A percentile compares a stretch with the other conserved stretches of the same genome.
These are phyloP conservation scores for Neurospora pannonica DNA, from an alignment of 495 filamentous ascomycete genomes.

Conservation along the genomic window DNA sequence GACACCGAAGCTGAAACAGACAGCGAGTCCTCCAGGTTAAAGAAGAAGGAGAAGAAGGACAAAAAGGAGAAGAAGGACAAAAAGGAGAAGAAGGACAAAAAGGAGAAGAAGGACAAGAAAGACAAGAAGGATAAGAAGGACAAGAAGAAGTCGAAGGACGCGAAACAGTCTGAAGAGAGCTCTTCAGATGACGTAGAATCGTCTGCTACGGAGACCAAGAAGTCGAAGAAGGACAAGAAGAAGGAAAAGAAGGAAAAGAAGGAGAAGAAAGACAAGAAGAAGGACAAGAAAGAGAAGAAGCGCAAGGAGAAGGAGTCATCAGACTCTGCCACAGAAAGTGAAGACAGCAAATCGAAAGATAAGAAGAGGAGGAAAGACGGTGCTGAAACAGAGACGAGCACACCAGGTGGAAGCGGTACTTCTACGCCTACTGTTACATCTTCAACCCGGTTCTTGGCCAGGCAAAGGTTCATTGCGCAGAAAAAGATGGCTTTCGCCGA, in stretches of 20 bases:
- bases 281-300: constrained; percentile 35
- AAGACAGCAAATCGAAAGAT: constrained; percentile 12
- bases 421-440: constrained; percentile 33
- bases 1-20: constrained; percentile 21
- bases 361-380: constrained; percentile 18
- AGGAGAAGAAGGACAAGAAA: constrained; percentile 7
- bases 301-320: constrained; percentile 35
- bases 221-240: constrained; percentile 20
- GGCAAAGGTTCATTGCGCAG: constrained; percentile 65
- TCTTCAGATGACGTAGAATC: constrained; percentile 14
- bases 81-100: neutral
- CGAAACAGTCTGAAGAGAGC: constrained; percentile 1
- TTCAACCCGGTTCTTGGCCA: constrained; percentile 50
- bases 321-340: constrained; percentile 13
- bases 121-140: constrained; percentile 1
- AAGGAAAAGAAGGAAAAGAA: constrained; percentile 35
- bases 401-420: constrained; percentile 10
- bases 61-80: constrained; percentile 23
- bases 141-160: constrained; percentile 7
- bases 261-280: constrained; percentile 19
- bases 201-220: constrained; percentile 7
- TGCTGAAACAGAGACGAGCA: constrained; percentile 14
- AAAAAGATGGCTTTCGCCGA: constrained; percentile 69
- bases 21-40: constrained; percentile 13
- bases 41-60: constrained; percentile 31